Base-by-base conservation (phyloP, 176 grass and related monocot species). In the Secale cereale region DNA sequence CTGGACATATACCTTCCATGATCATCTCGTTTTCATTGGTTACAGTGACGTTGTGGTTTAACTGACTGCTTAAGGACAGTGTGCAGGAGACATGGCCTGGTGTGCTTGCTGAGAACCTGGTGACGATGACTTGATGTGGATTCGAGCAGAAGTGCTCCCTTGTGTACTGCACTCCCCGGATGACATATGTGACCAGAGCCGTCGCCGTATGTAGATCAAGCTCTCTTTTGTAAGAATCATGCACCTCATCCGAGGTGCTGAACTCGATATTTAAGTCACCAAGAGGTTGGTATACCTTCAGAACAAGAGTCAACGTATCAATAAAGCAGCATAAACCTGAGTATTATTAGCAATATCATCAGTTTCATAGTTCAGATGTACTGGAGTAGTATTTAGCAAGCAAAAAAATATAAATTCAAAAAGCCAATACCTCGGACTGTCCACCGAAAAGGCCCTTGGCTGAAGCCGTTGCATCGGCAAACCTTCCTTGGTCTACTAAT, bases 281-380 rank as follows among this genome's bases (percentile, higher is more conserved):
- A 43, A 97, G 88, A 46, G 94, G 90, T 88, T 94, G 92, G 83
- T 97, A 97, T 57, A 93, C 89, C 94, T 97, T 87, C 72, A 83
- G 54, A 57, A 57, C 0, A 22, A 57, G 54, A 57, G 3, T 0
- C 52, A 56, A 22, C 1, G 19, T 32, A 76, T 11, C 32, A 67
- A 35, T 56, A 63, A 54, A 11, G 48, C 9, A 50, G 41, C 6
- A 26, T 70, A 67, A 57, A 3, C 7, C 19, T 0, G 20, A 9
- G 19, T 9, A 57, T 57, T 20, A 57, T 57, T 1, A 57, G 54
- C 54, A 57, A 57, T 57, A 57, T 57, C 54, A 20, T 22, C 17
- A 57, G 54, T 57, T 57, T 22, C 54, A 57, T 9, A 57, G 54
- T 57, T 57, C 20, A 57, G 54, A 57, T 22, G 54, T 9, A 22